Percentiles rank a stretch among this genome's conserved stretches.
These are phyloP conservation scores for Limnanthes douglasii DNA, from an alignment of 345 rosid species.

Conservation along the genomic window DNA sequence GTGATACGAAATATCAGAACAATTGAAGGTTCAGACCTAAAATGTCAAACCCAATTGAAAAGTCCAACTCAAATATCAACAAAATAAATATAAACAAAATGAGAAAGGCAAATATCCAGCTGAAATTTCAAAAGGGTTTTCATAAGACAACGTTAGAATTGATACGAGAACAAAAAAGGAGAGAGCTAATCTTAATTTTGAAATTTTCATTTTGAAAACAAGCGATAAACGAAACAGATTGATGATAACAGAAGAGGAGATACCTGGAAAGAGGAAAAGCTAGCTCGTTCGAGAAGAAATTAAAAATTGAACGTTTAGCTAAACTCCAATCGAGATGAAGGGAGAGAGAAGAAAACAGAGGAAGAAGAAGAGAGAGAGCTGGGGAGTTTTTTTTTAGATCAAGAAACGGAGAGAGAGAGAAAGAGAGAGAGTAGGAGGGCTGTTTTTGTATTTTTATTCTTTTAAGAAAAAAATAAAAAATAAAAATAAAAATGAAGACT, in stretches of 20 bases:
- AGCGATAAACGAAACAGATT: background rate
- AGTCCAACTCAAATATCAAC: conserved; percentile 1
- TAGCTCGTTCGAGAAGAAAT: too few species aligned
- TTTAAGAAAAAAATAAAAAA: conserved; percentile 4
- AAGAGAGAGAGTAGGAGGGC: conserved; percentile 2
- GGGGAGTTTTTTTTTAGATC: too few species aligned
- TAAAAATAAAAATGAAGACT: conserved; percentile 5
- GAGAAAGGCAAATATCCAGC: conserved; percentile 7
- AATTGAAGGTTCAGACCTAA: conserved; percentile 8
- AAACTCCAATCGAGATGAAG: too few species aligned
- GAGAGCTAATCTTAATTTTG: too few species aligned
- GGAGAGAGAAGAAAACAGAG: conserved; percentile 16
- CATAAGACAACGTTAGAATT: background rate
- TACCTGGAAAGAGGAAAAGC: conserved; percentile 17
- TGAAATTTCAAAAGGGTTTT: background rate
- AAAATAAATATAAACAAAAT: background rate
- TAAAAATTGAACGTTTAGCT: too few species aligned
- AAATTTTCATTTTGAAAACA: too few species aligned
- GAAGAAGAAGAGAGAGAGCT: conserved; percentile 9
- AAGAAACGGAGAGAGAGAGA: conserved; percentile 13
- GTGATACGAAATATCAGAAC: too few species aligned
- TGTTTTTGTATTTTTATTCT: too few species aligned
- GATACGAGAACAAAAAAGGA: background rate
- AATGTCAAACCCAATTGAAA: conserved; percentile 5
- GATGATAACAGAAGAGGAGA: background rate